phyloP scores from a whole-genome alignment of 1,284 basidiomycete species.

The Cutaneotrichosporon cutaneum region DNA sequence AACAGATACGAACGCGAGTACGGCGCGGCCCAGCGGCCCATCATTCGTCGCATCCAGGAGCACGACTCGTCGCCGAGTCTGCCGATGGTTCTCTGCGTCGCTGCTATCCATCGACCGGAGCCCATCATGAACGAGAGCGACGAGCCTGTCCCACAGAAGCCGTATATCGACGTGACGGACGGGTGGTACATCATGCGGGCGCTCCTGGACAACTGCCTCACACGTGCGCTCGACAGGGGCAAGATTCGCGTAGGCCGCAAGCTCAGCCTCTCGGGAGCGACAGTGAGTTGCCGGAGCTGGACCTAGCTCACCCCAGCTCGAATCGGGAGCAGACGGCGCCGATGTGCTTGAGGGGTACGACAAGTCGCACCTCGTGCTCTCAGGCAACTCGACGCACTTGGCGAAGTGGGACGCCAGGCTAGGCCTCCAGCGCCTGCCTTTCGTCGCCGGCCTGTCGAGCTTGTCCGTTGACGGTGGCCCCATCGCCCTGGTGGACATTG shows the following conservation, averaged over 20 bases:
- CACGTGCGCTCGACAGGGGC: slow-evolving; percentile 66
- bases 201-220: slow-evolving; percentile 69
- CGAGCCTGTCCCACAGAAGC: slow-evolving; percentile 42
- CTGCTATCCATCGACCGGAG: slow-evolving; percentile 63
- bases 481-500: slow-evolving; percentile 72
- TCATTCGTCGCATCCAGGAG: slow-evolving; percentile 66
- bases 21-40: slow-evolving; percentile 72
- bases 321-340: slow-evolving; percentile 68
- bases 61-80: slow-evolving; percentile 61
- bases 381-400: slow-evolving; percentile 80
- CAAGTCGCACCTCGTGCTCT: slow-evolving; percentile 64
- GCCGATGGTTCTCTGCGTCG: slow-evolving; percentile 79
- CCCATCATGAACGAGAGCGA: slow-evolving; percentile 54
- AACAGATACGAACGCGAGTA: slow-evolving; percentile 85
- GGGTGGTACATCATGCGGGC: slow-evolving; percentile 92
- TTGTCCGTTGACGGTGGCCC: slow-evolving; percentile 78
- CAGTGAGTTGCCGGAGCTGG: slow-evolving; percentile 57
- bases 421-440: slow-evolving; percentile 64
- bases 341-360: slow-evolving; percentile 81
- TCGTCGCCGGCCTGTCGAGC: slow-evolving; percentile 73
- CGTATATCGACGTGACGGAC: slow-evolving; percentile 77
- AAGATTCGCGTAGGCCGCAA: slow-evolving; percentile 76
- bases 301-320: slow-evolving; percentile 58
- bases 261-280: slow-evolving; percentile 74
- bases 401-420: slow-evolving; percentile 84